Conservation (phyloP, 1,284 basidiomycete genomes). For the Polyporus tsugae region DNA sequence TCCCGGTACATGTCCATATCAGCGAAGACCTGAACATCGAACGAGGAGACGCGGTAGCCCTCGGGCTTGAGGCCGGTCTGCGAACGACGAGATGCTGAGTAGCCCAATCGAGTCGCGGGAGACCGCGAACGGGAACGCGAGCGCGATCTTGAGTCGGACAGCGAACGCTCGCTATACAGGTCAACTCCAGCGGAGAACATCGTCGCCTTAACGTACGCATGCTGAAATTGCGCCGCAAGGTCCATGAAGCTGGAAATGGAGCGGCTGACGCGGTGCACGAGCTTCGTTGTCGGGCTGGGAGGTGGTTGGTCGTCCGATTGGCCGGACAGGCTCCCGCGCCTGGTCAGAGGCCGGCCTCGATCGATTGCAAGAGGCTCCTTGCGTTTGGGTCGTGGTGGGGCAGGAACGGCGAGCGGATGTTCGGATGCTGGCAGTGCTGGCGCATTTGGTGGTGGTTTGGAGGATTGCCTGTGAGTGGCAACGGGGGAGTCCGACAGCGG, state of each 20-base stretch:
- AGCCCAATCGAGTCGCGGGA: conserved; percentile 21
- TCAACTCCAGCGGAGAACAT: conserved; percentile 52
- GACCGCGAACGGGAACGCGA: conserved; percentile 35
- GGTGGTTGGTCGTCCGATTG: conserved; percentile 23
- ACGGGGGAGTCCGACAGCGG: conserved; percentile 22
- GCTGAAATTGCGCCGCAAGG: conserved; percentile 63
- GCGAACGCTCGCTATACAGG: conserved; percentile 20
- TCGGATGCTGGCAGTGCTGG: conserved; percentile 25
- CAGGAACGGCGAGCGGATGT: conserved; percentile 28
- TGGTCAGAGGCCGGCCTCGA: conserved; percentile 36
- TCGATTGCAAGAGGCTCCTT: conserved; percentile 29
- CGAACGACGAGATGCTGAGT: conserved; percentile 15
- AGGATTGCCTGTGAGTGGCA: conserved; percentile 16
- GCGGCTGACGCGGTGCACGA: conserved; percentile 48
- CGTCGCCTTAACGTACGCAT: conserved; percentile 60
- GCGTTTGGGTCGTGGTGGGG: conserved; percentile 19
- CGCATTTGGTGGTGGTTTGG: conserved; percentile 21
- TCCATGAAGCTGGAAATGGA: conserved; percentile 58
- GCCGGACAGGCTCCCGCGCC: conserved; percentile 9
- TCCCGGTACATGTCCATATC: conserved; percentile 23
- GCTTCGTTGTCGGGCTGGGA: conserved; percentile 14
- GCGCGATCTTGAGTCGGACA: conserved; percentile 15
- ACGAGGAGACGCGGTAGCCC: conserved; percentile 54
- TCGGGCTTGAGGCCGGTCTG: conserved; percentile 43
- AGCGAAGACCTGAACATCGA: conserved; percentile 49